Evolutionary conservation across 441 rosid genomes (phyloP).

Genomic region (Aquilaria agallochum): DNA sequence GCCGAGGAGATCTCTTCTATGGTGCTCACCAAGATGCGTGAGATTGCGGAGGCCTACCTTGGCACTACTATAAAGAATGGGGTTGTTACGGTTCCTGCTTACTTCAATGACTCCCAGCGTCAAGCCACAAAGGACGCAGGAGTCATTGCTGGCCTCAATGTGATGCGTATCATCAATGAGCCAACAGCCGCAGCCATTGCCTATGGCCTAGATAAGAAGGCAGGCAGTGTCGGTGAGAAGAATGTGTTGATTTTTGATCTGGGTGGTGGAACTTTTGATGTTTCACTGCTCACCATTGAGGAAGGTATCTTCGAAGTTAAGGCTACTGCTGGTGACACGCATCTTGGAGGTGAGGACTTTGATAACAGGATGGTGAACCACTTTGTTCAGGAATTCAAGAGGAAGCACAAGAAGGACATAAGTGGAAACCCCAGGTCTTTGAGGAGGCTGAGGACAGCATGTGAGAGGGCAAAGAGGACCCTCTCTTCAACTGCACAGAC

Average conservation of each 20-base stretch:
- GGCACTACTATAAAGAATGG: conserved; percentile 38
- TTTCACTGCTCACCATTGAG: conserved; percentile 42
- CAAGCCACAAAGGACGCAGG: conserved; percentile 40
- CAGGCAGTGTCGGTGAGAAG: conserved; percentile 41
- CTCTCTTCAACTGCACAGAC: conserved; percentile 45
- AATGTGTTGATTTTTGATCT: conserved; percentile 46
- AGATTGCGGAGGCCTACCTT: conserved; percentile 49
- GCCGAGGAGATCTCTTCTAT: conserved; percentile 48
- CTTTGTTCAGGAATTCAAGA: conserved; percentile 48
- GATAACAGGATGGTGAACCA: conserved; percentile 50
- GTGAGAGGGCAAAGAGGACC: conserved; percentile 49
- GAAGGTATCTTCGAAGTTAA: conserved; percentile 53
- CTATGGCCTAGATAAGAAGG: conserved; percentile 55
- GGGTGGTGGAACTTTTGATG: conserved; percentile 55
- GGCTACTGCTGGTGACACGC: conserved; percentile 53
- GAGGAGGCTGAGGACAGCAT: conserved; percentile 45
- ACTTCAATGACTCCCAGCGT: conserved; percentile 42
- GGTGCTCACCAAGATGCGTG: conserved; percentile 44
- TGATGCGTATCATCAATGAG: conserved; percentile 33
- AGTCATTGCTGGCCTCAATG: conserved; percentile 30
- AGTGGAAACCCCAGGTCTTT: conserved; percentile 43
- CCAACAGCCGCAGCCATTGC: conserved; percentile 62
- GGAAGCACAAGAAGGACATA: conserved; percentile 49
- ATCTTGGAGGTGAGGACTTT: conserved; percentile 49
- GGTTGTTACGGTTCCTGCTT: conserved; percentile 47